These are phyloP conservation scores for Daphne laureola DNA, from an alignment of 441 rosid species.

Conservation along the genomic window DNA sequence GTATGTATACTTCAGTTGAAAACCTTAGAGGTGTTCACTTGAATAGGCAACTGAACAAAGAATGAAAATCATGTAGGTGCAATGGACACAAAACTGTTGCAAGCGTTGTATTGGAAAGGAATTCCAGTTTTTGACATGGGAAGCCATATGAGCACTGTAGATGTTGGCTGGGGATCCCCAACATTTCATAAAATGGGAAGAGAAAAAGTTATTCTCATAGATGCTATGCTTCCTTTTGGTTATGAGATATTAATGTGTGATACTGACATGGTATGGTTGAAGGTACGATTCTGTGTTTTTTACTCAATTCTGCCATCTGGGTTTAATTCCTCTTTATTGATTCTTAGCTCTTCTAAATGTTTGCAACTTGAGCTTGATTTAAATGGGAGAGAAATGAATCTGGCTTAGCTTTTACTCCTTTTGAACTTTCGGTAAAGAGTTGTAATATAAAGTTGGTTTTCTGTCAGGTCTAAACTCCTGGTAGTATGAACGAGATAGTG, in stretches of 20 bases:
- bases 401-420: not conserved
- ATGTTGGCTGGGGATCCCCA: constrained; percentile 98
- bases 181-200: constrained; percentile 98
- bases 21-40: not conserved
- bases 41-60: constrained; percentile 4
- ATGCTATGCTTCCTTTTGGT: constrained; percentile 79
- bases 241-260: constrained; percentile 93
- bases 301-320: constrained; percentile 1
- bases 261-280: constrained; percentile 98
- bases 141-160: constrained; percentile 88
- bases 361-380: too few relatives aligned
- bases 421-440: not conserved
- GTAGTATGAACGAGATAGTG: not conserved
- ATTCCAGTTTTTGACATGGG: constrained; percentile 98
- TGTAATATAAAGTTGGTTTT: constrained; percentile 1
- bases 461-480: constrained; percentile 2
- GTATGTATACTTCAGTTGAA: not conserved
- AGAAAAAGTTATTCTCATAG: constrained; percentile 89
- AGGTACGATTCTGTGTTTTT: constrained; percentile 38
- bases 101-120: constrained; percentile 96
- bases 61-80: constrained; percentile 46
- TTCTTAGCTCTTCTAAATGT: not conserved
- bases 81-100: constrained; percentile 86
- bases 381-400: too few relatives aligned
- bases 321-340: constrained; percentile 3